phyloP scores from a whole-genome alignment of 306 rosid genomes.

The Rosa rugosa region DNA sequence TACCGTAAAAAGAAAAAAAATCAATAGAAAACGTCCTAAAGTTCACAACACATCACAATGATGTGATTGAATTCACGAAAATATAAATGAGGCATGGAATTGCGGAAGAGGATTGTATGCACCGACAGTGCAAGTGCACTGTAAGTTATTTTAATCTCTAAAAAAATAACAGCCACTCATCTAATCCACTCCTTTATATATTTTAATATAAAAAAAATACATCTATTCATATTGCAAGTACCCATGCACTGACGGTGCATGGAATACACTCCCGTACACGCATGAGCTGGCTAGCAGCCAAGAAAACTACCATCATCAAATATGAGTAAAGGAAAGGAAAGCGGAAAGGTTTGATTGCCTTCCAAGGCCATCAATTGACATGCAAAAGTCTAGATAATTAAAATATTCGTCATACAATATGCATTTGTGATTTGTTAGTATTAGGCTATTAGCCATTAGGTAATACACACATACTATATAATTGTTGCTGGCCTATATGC shows the following conservation, averaged over 20 bases:
- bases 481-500: no score
- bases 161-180: no score
- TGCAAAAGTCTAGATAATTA: slow-evolving; percentile 11
- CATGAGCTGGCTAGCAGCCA: slow-evolving; percentile 20
- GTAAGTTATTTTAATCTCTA: no score
- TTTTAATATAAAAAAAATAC: no score
- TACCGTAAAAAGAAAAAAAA: background rate
- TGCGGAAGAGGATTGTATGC: background rate
- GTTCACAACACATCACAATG: background rate
- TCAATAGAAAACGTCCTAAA: no score
- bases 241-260: no score
- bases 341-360: slow-evolving; percentile 32
- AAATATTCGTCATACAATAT: background rate
- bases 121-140: no score
- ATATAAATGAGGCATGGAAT: background rate
- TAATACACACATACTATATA: no score
- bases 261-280: background rate
- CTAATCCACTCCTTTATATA: no score
- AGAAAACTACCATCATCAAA: slow-evolving; percentile 20
- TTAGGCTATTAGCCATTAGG: no score
- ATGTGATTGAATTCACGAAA: background rate
- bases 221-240: no score
- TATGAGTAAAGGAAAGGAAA: slow-evolving; percentile 31
- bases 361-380: slow-evolving; percentile 25
- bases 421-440: background rate